Percentiles rank a stretch among this genome's conserved stretches.
phyloP scores from a whole-genome alignment of 116 monocot species.

The Phalaenopsis hybrid region DNA sequence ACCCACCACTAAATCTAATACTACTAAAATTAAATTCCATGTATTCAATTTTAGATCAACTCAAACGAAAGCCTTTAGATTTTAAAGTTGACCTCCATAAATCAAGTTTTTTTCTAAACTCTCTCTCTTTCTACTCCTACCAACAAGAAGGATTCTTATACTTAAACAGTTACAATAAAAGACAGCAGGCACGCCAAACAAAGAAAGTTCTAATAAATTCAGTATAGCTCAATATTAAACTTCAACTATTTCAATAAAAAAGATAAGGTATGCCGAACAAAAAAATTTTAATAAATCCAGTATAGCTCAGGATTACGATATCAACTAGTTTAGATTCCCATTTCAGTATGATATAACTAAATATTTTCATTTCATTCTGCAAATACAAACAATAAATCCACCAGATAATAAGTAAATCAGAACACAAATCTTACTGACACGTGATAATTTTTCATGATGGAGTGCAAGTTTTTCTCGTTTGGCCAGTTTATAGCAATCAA shows the following conservation, averaged over 20 bases:
- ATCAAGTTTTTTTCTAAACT: too few relatives aligned
- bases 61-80: too few relatives aligned
- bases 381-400: background rate
- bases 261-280: background rate
- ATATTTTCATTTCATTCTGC: background rate
- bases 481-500: background rate
- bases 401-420: background rate
- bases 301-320: background rate
- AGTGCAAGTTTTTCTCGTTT: background rate
- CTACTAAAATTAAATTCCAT: too few relatives aligned
- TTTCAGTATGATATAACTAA: background rate
- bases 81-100: too few relatives aligned
- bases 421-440: background rate
- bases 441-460: background rate
- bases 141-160: too few relatives aligned
- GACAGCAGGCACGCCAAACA: too few relatives aligned
- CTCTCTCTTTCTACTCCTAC: too few relatives aligned
- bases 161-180: too few relatives aligned
- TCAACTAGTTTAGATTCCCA: background rate
- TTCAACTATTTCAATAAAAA: background rate
- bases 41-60: too few relatives aligned
- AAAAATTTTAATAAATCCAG: background rate
- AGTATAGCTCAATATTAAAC: too few relatives aligned
- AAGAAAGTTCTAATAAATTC: too few relatives aligned
- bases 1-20: too few relatives aligned